phyloP scores from a whole-genome alignment of 208 protist genomes.

The Naegleria fowleri region DNA sequence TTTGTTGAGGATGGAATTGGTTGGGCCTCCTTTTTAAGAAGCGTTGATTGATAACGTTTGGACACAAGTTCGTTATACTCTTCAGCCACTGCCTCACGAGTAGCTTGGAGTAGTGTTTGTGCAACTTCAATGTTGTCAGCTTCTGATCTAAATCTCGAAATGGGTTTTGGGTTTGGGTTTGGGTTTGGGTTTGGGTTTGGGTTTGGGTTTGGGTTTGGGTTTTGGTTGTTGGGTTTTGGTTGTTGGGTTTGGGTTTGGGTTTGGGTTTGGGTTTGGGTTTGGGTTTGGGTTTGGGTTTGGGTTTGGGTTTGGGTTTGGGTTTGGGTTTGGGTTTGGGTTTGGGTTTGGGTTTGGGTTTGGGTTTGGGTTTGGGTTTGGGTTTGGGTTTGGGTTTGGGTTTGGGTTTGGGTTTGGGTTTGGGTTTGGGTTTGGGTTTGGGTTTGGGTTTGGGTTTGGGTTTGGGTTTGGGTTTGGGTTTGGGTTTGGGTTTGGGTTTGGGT shows the following conservation, averaged over 20 bases:
- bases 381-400: constrained; percentile 32
- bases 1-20: no score
- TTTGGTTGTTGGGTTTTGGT: constrained; percentile 6
- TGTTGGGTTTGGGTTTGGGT: constrained; percentile 37
- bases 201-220: constrained; percentile 35
- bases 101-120: no score
- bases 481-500: constrained; percentile 23
- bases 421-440: constrained; percentile 23
- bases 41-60: no score
- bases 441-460: constrained; percentile 25
- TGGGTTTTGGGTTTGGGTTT: no score
- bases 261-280: constrained; percentile 38
- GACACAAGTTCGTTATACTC: no score
- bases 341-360: constrained; percentile 38
- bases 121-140: no score
- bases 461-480: constrained; percentile 23
- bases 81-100: no score
- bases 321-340: constrained; percentile 39
- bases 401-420: constrained; percentile 23
- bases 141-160: no score
- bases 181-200: constrained; percentile 36
- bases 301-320: constrained; percentile 39
- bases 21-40: no score
- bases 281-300: constrained; percentile 38
- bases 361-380: constrained; percentile 35